These are phyloP conservation scores for Piloderma croceum DNA, from an alignment of 768 basidiomycete genomes.

Conservation along the genomic window DNA sequence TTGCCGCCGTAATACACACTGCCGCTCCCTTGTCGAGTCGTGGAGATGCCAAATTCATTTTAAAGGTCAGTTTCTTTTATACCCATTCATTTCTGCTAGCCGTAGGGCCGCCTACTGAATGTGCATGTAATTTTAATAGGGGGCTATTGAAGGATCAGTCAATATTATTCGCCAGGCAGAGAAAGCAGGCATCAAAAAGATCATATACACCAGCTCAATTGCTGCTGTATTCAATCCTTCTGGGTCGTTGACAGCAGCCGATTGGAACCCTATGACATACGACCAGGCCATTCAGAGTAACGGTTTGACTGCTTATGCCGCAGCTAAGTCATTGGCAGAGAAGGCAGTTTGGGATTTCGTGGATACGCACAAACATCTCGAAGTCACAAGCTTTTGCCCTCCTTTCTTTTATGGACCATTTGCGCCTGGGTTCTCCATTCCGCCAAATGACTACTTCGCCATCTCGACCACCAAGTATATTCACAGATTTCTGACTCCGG, in stretches of 20 bases:
- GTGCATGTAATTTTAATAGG: slow-evolving; percentile 11
- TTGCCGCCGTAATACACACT: slow-evolving; percentile 31
- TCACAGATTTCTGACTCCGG: slow-evolving; percentile 1
- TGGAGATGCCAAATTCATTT: slow-evolving; percentile 1
- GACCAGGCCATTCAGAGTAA: slow-evolving; percentile 14
- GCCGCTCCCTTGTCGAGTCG: slow-evolving; percentile 14
- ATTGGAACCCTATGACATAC: slow-evolving; percentile 10
- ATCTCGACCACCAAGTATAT: slow-evolving; percentile 2
- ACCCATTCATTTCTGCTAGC: too few relatives aligned
- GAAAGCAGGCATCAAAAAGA: slow-evolving; percentile 13
- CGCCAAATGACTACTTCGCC: slow-evolving; percentile 1
- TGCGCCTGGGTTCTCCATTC: slow-evolving; percentile 12
- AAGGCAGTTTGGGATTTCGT: slow-evolving; percentile 20
- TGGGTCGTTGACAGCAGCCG: slow-evolving; percentile 3
- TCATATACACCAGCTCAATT: slow-evolving; percentile 16
- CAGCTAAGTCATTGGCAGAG: slow-evolving; percentile 23
- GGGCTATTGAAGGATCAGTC: slow-evolving; percentile 17
- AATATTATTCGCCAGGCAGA: slow-evolving; percentile 19
- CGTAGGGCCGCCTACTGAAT: too few relatives aligned
- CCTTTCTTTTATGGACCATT: slow-evolving; percentile 15
- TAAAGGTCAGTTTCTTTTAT: not conserved
- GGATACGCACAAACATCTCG: slow-evolving; percentile 19
- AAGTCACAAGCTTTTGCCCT: slow-evolving; percentile 16
- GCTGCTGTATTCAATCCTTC: slow-evolving; percentile 1
- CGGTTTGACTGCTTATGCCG: slow-evolving; percentile 13